phyloP scores from a whole-genome alignment of 176 grass and related monocot genomes.

The Ensete glaucum region DNA sequence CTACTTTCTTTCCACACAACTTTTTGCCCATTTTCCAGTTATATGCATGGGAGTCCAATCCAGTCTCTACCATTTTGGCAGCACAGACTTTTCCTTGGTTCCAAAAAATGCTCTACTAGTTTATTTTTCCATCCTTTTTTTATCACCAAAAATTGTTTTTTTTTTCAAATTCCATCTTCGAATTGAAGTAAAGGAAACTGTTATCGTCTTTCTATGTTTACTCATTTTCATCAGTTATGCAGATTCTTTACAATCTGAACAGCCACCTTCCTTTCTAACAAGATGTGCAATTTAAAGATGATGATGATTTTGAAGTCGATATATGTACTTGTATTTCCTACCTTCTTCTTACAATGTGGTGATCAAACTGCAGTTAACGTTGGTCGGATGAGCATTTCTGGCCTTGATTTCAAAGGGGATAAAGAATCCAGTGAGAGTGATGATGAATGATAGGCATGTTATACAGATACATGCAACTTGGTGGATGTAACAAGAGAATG shows the following conservation, averaged over 20 bases:
- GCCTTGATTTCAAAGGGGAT: conserved; percentile 43
- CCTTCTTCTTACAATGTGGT: neutral
- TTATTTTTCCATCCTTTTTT: no score
- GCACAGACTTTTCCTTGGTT: neutral
- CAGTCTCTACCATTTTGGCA: neutral
- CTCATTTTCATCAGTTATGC: no score
- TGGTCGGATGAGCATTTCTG: conserved; percentile 67
- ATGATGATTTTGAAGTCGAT: neutral
- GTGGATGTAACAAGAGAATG: no score
- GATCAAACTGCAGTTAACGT: conserved; percentile 55
- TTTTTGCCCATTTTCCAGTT: neutral
- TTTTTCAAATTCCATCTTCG: no score
- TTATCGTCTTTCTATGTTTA: no score
- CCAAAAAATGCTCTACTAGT: neutral
- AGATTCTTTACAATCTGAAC: no score
- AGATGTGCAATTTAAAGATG: neutral
- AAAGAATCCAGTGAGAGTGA: conserved; percentile 41
- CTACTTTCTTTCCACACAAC: neutral
- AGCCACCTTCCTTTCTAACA: neutral
- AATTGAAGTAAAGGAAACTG: no score
- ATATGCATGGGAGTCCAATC: neutral
- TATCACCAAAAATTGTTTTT: no score
- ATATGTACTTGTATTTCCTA: neutral
- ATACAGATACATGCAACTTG: neutral
- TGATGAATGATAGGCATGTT: conserved; percentile 1